Conservation (phyloP, 257 asterid genomes). For the Solanum ossicruentum region DNA sequence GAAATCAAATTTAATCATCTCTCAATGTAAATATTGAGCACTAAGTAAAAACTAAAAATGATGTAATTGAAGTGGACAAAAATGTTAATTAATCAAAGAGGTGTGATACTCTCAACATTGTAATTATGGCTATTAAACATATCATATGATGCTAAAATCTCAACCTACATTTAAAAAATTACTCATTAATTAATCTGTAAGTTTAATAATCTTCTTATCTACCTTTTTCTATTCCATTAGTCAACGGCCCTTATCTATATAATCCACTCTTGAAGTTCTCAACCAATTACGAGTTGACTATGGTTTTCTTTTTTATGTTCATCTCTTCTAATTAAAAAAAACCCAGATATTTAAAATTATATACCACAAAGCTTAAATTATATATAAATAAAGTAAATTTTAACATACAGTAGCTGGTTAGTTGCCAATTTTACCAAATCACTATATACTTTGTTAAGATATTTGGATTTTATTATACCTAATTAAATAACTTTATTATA, state of each 20-base stretch:
- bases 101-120: background rate
- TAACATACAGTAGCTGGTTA: no score
- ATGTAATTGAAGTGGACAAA: background rate
- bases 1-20: background rate
- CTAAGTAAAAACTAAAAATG: background rate
- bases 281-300: background rate
- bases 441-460: no score
- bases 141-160: background rate
- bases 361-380: no score
- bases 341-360: no score
- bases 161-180: background rate
- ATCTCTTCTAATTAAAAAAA: background rate
- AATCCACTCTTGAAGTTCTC: background rate
- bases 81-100: background rate
- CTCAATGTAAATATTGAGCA: background rate
- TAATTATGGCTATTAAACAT: background rate
- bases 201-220: background rate
- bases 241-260: background rate
- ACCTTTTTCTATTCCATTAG: background rate
- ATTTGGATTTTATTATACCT: no score
- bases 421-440: no score
- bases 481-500: no score
- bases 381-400: no score
- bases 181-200: background rate
- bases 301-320: background rate